A percentile compares a stretch with the other conserved stretches of the same genome.
These are phyloP conservation scores for Hypomontagnella submonticulosa DNA, from an alignment of 495 filamentous ascomycete genomes.

Conservation along the genomic window DNA sequence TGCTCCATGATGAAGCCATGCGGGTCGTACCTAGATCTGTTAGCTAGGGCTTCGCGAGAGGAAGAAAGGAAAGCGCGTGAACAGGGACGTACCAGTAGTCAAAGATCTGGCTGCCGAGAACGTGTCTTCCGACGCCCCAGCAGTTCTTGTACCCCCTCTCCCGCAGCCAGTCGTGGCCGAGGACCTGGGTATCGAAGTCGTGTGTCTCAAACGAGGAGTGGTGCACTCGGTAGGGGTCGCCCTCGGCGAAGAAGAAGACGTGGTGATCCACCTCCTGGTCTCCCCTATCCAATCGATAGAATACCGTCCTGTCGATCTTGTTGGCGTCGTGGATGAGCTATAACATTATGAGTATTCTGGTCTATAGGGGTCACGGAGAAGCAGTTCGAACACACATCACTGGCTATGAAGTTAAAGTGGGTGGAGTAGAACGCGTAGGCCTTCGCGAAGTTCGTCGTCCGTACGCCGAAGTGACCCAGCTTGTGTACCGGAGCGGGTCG, in stretches of 20 bases:
- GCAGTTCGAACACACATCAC: conserved; percentile 56
- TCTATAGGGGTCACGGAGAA: background rate
- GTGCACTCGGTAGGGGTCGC: conserved; percentile 69
- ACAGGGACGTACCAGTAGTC: conserved; percentile 70
- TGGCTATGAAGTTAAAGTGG: conserved; percentile 75
- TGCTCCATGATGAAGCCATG: conserved; percentile 72
- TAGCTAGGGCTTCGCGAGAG: background rate
- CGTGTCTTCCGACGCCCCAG: conserved; percentile 79
- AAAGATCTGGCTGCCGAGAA: conserved; percentile 72
- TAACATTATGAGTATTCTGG: conserved; percentile 4
- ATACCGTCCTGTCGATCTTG: conserved; percentile 66
- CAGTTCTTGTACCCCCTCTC: conserved; percentile 71
- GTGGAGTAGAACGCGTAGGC: conserved; percentile 70
- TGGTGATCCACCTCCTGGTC: conserved; percentile 74
- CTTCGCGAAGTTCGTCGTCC: conserved; percentile 67
- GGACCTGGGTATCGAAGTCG: conserved; percentile 78
- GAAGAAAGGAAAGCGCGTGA: background rate
- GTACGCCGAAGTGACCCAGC: conserved; percentile 77
- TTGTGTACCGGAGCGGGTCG: conserved; percentile 78
- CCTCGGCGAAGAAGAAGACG: conserved; percentile 73
- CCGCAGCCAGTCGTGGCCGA: conserved; percentile 77
- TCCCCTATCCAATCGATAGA: conserved; percentile 74
- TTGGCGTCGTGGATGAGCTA: conserved; percentile 61
- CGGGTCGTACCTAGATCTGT: conserved; percentile 63
- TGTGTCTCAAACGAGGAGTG: conserved; percentile 80